A percentile compares a stretch with the other conserved stretches of the same genome.
phyloP scores from a whole-genome alignment of 768 basidiomycete genomes.

The Mycena rosella region DNA sequence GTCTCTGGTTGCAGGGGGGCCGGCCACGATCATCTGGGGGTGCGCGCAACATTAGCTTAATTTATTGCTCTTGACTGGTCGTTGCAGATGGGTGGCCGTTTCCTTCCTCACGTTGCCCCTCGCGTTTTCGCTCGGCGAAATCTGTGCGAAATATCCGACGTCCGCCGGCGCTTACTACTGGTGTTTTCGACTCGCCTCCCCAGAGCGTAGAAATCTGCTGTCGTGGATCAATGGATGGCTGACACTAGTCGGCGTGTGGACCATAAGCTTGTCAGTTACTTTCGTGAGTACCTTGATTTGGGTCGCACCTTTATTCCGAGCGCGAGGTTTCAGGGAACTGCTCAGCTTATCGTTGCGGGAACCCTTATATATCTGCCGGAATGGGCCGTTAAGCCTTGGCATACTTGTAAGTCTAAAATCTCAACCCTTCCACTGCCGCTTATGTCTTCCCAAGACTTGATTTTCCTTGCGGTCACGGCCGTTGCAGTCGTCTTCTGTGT shows the following conservation, averaged over 20 bases:
- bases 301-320: background rate
- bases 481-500: slow-evolving; percentile 65
- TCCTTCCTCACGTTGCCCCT: slow-evolving; percentile 61
- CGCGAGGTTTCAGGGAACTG: slow-evolving; percentile 53
- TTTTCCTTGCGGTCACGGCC: slow-evolving; percentile 67
- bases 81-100: slow-evolving; percentile 62
- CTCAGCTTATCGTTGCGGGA: slow-evolving; percentile 71
- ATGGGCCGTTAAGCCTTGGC: slow-evolving; percentile 70
- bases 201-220: slow-evolving; percentile 61
- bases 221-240: slow-evolving; percentile 82
- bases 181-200: slow-evolving; percentile 71
- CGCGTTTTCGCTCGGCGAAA: slow-evolving; percentile 68
- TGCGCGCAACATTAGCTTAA: slow-evolving; percentile 38
- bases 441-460: slow-evolving; percentile 53
- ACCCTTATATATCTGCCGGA: slow-evolving; percentile 68
- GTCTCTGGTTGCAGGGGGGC: slow-evolving; percentile 66
- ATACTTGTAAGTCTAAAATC: slow-evolving; percentile 60
- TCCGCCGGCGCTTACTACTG: slow-evolving; percentile 76
- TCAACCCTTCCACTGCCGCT: background rate
- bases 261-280: slow-evolving; percentile 72
- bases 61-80: background rate
- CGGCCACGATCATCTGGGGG: slow-evolving; percentile 73
- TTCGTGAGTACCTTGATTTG: slow-evolving; percentile 55
- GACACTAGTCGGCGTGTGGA: slow-evolving; percentile 78
- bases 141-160: slow-evolving; percentile 71